Evolutionary conservation across 2,329 filamentous ascomycete species (phyloP).

Genomic region (Thermomyces lanuginosus): DNA sequence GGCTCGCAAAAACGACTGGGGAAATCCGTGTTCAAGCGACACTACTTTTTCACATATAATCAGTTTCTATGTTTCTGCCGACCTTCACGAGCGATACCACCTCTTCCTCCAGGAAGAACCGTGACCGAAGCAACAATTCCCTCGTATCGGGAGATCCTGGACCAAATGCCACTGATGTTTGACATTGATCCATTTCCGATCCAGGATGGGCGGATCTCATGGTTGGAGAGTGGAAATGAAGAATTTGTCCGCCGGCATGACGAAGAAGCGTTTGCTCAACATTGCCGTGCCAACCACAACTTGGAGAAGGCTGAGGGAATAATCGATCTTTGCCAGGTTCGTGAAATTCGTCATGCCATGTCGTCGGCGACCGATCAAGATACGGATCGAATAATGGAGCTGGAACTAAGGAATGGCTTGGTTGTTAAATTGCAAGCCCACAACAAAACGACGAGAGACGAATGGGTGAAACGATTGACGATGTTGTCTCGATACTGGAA

Average conservation of each 20-base stretch:
- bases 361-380: no score
- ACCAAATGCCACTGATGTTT: conserved; percentile 44
- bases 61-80: conserved; percentile 46
- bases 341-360: conserved; percentile 38
- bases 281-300: conserved; percentile 41
- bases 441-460: conserved; percentile 39
- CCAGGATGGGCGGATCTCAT: conserved; percentile 37
- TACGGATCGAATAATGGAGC: conserved; percentile 43
- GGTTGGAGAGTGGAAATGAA: conserved; percentile 36
- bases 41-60: conserved; percentile 50
- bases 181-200: conserved; percentile 46
- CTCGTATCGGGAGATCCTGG: conserved; percentile 36
- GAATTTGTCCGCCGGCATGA: conserved; percentile 37
- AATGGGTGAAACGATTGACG: conserved; percentile 45
- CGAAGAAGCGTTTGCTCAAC: conserved; percentile 42
- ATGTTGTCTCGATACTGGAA: conserved; percentile 47
- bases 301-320: conserved; percentile 46
- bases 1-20: conserved; percentile 43
- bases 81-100: conserved; percentile 43
- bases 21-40: conserved; percentile 46
- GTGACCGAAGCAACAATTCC: conserved; percentile 33
- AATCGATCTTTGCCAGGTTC: conserved; percentile 43
- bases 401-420: conserved; percentile 45
- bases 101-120: conserved; percentile 40
- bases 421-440: conserved; percentile 46